phyloP scores from a whole-genome alignment of 2,329 filamentous ascomycete species.

The Tolypocladium amazonense region DNA sequence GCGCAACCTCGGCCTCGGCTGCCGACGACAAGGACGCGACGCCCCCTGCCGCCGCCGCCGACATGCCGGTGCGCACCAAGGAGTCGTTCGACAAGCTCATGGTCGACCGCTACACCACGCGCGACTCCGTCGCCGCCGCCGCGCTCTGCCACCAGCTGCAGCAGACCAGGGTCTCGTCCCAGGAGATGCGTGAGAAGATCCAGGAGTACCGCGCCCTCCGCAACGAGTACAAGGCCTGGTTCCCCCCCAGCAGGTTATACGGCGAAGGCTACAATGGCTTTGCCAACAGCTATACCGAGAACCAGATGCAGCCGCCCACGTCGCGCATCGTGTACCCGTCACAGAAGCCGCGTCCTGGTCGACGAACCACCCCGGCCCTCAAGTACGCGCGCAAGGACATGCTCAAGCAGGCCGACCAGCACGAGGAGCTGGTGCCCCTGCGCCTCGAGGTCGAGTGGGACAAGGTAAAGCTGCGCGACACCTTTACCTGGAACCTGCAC shows the following conservation, averaged over 20 bases:
- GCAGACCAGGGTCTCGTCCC: conserved; percentile 45
- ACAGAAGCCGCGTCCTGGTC: conserved; percentile 66
- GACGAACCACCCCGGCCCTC: conserved; percentile 61
- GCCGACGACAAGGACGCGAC: conserved; percentile 16
- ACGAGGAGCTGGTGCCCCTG: conserved; percentile 85
- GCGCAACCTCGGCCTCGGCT: conserved; percentile 15
- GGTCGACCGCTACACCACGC: conserved; percentile 42
- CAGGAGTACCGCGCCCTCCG: conserved; percentile 58
- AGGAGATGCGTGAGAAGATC: conserved; percentile 54
- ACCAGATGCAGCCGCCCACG: conserved; percentile 44
- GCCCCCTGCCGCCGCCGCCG: conserved; percentile 8
- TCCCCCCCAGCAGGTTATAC: conserved; percentile 47
- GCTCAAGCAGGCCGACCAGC: conserved; percentile 75
- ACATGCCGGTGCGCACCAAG: conserved; percentile 39
- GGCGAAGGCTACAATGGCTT: conserved; percentile 77
- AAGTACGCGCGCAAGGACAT: conserved; percentile 72
- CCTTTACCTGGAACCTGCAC: conserved; percentile 97
- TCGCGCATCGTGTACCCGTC: conserved; percentile 69
- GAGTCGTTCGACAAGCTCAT: conserved; percentile 43
- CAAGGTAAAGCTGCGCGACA: conserved; percentile 90
- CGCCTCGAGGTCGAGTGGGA: conserved; percentile 91
- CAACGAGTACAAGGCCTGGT: conserved; percentile 42
- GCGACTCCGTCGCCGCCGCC: conserved; percentile 43
- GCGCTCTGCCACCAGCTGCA: conserved; percentile 40
- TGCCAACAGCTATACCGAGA: conserved; percentile 76